phyloP scores from a whole-genome alignment of 495 filamentous ascomycete genomes.

The Chaetomidium leptoderma region DNA sequence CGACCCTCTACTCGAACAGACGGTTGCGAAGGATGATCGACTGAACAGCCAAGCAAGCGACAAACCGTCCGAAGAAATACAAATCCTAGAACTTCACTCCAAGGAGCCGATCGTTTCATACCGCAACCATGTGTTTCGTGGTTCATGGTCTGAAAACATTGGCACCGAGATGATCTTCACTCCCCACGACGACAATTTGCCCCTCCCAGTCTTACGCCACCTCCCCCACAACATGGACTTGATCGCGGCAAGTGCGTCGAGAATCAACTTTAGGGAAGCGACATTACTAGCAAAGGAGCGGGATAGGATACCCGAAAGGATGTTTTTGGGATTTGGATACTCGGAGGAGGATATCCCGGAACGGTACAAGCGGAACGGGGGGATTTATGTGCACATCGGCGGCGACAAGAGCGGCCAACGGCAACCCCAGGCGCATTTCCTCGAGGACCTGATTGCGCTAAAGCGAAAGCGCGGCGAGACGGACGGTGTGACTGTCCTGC shows the following conservation, averaged over 20 bases:
- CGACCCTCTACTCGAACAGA: constrained; percentile 19
- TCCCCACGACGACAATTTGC: constrained; percentile 40
- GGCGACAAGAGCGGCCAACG: constrained; percentile 36
- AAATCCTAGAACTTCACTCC: constrained; percentile 75
- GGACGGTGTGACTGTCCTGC: constrained; percentile 50
- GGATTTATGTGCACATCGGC: constrained; percentile 34
- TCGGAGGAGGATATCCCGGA: constrained; percentile 28
- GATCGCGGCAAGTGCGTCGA: constrained; percentile 53
- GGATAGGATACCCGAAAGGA: not conserved
- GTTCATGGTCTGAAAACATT: constrained; percentile 69
- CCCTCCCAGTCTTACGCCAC: constrained; percentile 39
- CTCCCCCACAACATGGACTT: constrained; percentile 54
- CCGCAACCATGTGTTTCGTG: constrained; percentile 67
- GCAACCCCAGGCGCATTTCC: constrained; percentile 43
- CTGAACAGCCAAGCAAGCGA: not conserved
- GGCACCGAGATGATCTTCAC: constrained; percentile 77
- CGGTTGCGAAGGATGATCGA: constrained; percentile 2
- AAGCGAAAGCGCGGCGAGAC: constrained; percentile 53
- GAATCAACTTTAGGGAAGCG: constrained; percentile 43
- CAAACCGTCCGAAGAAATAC: constrained; percentile 46
- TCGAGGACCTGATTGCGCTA: constrained; percentile 44
- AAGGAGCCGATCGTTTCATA: constrained; percentile 68
- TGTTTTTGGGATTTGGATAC: not conserved
- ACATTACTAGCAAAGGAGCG: constrained; percentile 18
- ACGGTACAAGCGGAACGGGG: constrained; percentile 31